Evolutionary conservation across 805 yeast genomes (phyloP), one percentile per base, ranked within the genome.

Genomic region (Alloascoidea africana): DNA sequence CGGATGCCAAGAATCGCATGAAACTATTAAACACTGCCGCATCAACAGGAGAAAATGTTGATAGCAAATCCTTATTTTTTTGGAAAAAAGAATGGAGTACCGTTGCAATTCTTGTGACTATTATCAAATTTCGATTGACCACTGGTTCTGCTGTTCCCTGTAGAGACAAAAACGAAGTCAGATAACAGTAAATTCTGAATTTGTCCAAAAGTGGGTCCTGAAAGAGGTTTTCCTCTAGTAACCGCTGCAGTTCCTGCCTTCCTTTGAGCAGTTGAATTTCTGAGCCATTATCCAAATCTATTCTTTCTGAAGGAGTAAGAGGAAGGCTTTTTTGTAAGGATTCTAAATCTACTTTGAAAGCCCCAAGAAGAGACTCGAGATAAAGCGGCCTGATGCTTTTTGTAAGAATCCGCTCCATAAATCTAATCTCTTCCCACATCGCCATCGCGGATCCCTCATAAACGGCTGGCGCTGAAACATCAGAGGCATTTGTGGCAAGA

Each of bases 361-460:
- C n/a, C n/a, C n/a, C 30, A 23, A 23, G 30, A 8, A 23, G n/a
- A 23, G 30, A 23, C n/a, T 23, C 30, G 30, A 23, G n/a, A n/a
- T 23, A 23, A 8, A 23, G 30, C 8, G 30, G n/a, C n/a, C 30
- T 23, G n/a, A 23, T n/a, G 30, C n/a, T n/a, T 23, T 23, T 23
- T 23, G 30, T n/a, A 8, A 23, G n/a, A n/a, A 23, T 23, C 30
- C n/a, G 8, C n/a, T n/a, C 30, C n/a, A 23, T 23, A n/a, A 23
- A 23, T 8, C 30, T 23, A 8, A 23, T 23, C n/a, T 23, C 30
- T 8, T 8, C n/a, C 30, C 13, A 23, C n/a, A 23, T 23, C 30
- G 30, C n/a, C n/a, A 23, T 8, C 8, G 30, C 8, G 8, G 30
- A 23, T 23, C 30, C 30, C n/a, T 23, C 30, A 23, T 23, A 23